Conservation (phyloP, 2,329 filamentous ascomycete genomes). For the Lachnellula cervina region DNA sequence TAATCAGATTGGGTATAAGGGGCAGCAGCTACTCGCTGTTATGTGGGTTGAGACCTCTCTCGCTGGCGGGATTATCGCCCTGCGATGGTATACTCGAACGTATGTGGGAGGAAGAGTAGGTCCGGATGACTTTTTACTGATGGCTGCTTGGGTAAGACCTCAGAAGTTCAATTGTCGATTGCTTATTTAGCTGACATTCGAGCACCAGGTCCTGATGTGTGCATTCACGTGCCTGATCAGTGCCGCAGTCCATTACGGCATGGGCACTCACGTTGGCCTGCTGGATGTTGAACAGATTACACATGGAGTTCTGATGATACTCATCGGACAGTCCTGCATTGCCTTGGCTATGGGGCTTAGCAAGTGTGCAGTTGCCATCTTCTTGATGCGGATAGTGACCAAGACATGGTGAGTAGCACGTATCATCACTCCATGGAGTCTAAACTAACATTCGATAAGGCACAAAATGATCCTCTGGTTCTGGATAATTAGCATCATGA, state of each 20-base stretch:
- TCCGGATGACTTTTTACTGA: not conserved
- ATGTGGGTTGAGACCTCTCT: not conserved
- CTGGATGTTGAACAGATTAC: not conserved
- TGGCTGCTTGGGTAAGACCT: not conserved
- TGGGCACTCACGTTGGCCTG: not conserved
- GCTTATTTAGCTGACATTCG: not conserved
- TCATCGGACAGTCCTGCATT: not conserved
- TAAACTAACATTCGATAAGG: not conserved
- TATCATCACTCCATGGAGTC: not conserved
- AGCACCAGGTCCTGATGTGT: not conserved
- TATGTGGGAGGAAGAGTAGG: not conserved
- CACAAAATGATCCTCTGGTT: not conserved
- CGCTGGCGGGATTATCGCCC: not conserved
- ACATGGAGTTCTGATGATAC: not conserved
- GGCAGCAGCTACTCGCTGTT: not conserved
- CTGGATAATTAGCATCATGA: not conserved
- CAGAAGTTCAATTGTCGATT: not conserved
- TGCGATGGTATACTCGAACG: not conserved
- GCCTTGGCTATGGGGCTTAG: not conserved
- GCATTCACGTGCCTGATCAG: not conserved
- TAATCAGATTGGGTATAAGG: not conserved
- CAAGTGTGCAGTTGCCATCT: conserved; percentile 2
- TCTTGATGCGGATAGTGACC: not conserved
- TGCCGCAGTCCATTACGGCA: not conserved
- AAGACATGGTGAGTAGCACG: not conserved